Conservation (phyloP, 352 stramenopile genomes). For the Globisporangium parvum region DNA sequence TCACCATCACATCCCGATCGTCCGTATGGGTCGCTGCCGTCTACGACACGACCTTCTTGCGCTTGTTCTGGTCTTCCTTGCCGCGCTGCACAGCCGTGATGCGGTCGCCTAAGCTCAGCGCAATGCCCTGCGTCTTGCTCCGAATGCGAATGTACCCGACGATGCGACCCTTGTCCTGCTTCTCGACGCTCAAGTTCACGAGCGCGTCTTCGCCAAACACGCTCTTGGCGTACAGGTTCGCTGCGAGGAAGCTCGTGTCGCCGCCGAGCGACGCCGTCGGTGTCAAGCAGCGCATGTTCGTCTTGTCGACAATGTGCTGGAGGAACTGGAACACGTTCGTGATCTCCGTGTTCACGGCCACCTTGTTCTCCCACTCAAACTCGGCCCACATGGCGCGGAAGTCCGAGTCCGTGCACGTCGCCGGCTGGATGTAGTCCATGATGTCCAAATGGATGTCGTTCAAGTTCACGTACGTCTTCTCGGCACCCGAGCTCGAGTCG, state of each 20-base stretch:
- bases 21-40: too few species aligned
- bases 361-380: slow-evolving; percentile 99
- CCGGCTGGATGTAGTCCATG: slow-evolving; percentile 99
- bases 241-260: slow-evolving; percentile 91
- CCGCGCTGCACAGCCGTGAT: slow-evolving; percentile 96
- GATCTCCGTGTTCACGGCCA: slow-evolving; percentile 96
- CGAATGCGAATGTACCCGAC: slow-evolving; percentile 98
- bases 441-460: slow-evolving; percentile 99
- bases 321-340: slow-evolving; percentile 97
- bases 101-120: slow-evolving; percentile 97
- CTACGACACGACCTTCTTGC: slow-evolving; percentile 75
- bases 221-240: slow-evolving; percentile 91
- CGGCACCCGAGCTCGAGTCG: slow-evolving; percentile 91
- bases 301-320: slow-evolving; percentile 97
- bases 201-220: slow-evolving; percentile 98
- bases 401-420: slow-evolving; percentile 91
- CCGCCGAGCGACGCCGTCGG: slow-evolving; percentile 86
- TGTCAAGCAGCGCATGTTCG: slow-evolving; percentile 99
- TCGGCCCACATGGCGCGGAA: slow-evolving; percentile 99
- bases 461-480: slow-evolving; percentile 99
- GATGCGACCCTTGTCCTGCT: slow-evolving; percentile 97
- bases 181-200: slow-evolving; percentile 99
- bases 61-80: slow-evolving; percentile 81
- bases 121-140: slow-evolving; percentile 99
- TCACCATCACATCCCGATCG: too few species aligned